These are phyloP conservation scores for Quercus ilex DNA, from an alignment of 306 rosid genomes.

Conservation along the genomic window DNA sequence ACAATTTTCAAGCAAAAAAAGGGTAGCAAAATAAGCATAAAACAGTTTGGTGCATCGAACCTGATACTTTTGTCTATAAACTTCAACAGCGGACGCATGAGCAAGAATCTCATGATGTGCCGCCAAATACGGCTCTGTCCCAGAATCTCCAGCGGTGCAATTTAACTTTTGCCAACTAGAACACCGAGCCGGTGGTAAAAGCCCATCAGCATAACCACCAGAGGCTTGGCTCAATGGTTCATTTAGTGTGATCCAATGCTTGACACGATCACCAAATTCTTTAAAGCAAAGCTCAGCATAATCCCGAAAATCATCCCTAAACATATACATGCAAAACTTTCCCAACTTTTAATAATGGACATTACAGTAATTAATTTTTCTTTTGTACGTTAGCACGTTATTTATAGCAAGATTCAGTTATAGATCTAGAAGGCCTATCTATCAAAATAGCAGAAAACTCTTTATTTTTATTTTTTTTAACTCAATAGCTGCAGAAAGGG, in stretches of 20 bases:
- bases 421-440: too few relatives aligned
- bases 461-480: too few relatives aligned
- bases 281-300: constrained; percentile 33
- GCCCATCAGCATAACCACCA: constrained; percentile 28
- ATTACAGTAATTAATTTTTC: too few relatives aligned
- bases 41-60: constrained; percentile 5
- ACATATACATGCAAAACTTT: neutral
- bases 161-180: constrained; percentile 34
- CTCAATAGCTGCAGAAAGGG: too few relatives aligned
- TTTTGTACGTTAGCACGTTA: too few relatives aligned
- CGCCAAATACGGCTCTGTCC: constrained; percentile 40
- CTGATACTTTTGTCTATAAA: constrained; percentile 45
- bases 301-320: constrained; percentile 27
- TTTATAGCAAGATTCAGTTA: too few relatives aligned
- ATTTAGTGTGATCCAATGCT: constrained; percentile 38
- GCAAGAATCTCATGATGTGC: constrained; percentile 43
- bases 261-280: constrained; percentile 39
- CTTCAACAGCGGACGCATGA: constrained; percentile 43
- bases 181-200: constrained; percentile 36
- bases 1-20: neutral
- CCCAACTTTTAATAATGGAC: too few relatives aligned
- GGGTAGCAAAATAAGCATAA: too few relatives aligned
- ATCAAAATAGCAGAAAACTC: too few relatives aligned
- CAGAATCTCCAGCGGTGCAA: constrained; percentile 44
- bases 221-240: constrained; percentile 34